Percentiles rank a stretch among this genome's conserved stretches.
These are phyloP conservation scores for Monosporascus sp. DNA, from an alignment of 2,329 filamentous ascomycete species.

Conservation along the genomic window DNA sequence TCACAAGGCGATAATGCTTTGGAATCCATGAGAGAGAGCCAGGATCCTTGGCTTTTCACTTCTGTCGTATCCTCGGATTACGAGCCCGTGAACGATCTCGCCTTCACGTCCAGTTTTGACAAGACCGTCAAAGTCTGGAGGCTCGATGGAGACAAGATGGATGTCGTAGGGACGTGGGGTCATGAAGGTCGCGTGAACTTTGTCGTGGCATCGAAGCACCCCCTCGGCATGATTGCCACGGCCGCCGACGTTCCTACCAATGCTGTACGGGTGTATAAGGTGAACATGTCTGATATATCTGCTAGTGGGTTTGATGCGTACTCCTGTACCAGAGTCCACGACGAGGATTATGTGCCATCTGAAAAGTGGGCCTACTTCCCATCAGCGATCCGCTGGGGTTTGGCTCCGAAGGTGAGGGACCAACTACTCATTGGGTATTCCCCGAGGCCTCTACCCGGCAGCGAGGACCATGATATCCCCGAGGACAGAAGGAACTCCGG, in stretches of 20 bases:
- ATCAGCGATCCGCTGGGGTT: slow-evolving; percentile 59
- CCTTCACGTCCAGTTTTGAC: slow-evolving; percentile 59
- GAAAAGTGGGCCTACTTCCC: slow-evolving; percentile 59
- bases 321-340: slow-evolving; percentile 26
- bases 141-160: slow-evolving; percentile 39
- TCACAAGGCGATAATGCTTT: slow-evolving; percentile 50
- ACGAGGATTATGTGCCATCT: slow-evolving; percentile 26
- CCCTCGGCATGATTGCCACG: slow-evolving; percentile 48
- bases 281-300: slow-evolving; percentile 20
- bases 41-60: slow-evolving; percentile 59
- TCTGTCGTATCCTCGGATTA: slow-evolving; percentile 60
- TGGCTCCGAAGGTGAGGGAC: slow-evolving; percentile 37
- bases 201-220: slow-evolving; percentile 47
- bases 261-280: slow-evolving; percentile 53
- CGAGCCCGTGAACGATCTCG: slow-evolving; percentile 37
- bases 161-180: slow-evolving; percentile 43
- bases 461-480: slow-evolving; percentile 53
- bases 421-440: slow-evolving; percentile 59
- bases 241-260: slow-evolving; percentile 49
- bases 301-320: slow-evolving; percentile 21
- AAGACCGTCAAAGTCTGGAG: slow-evolving; percentile 56
- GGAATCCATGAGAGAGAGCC: slow-evolving; percentile 51
- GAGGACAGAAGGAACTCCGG: slow-evolving; percentile 52
- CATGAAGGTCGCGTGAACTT: slow-evolving; percentile 59
- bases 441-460: slow-evolving; percentile 45